Evolutionary conservation across 202 grass and related monocot genomes (phyloP).

Genomic region (Zizania palustris): DNA sequence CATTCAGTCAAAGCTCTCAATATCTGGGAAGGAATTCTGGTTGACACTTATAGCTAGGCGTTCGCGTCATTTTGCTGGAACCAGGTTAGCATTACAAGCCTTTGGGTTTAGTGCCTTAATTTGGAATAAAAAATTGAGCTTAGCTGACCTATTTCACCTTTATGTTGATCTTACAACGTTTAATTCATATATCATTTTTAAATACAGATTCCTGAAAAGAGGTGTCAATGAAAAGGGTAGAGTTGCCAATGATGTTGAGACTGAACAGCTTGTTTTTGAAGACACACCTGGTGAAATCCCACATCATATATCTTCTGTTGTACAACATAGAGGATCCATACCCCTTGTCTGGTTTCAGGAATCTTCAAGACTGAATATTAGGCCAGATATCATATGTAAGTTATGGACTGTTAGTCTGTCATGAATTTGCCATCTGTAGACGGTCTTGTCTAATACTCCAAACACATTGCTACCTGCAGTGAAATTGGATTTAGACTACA

Average conservation of each 20-base stretch:
- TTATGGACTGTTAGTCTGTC: slow-evolving; percentile 26
- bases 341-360: slow-evolving; percentile 97
- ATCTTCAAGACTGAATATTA: slow-evolving; percentile 94
- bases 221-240: slow-evolving; percentile 97
- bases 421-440: slow-evolving; percentile 22
- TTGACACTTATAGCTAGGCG: slow-evolving; percentile 96
- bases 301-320: slow-evolving; percentile 75
- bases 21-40: slow-evolving; percentile 82
- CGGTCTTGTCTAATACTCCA: slow-evolving; percentile 32
- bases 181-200: slow-evolving; percentile 31
- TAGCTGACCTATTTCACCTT: slow-evolving; percentile 8
- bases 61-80: slow-evolving; percentile 99
- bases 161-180: neutral
- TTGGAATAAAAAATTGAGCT: neutral
- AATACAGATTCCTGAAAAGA: slow-evolving; percentile 83
- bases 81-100: slow-evolving; percentile 64
- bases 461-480: slow-evolving; percentile 57
- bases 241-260: slow-evolving; percentile 99
- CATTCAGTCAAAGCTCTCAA: slow-evolving; percentile 72
- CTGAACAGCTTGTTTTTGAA: slow-evolving; percentile 94
- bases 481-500: slow-evolving; percentile 77
- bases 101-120: slow-evolving; percentile 26
- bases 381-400: slow-evolving; percentile 97
- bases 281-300: slow-evolving; percentile 64
- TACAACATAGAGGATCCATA: slow-evolving; percentile 97